Base-by-base conservation (phyloP, 2,329 filamentous ascomycete species). In the Cercospora sp. region DNA sequence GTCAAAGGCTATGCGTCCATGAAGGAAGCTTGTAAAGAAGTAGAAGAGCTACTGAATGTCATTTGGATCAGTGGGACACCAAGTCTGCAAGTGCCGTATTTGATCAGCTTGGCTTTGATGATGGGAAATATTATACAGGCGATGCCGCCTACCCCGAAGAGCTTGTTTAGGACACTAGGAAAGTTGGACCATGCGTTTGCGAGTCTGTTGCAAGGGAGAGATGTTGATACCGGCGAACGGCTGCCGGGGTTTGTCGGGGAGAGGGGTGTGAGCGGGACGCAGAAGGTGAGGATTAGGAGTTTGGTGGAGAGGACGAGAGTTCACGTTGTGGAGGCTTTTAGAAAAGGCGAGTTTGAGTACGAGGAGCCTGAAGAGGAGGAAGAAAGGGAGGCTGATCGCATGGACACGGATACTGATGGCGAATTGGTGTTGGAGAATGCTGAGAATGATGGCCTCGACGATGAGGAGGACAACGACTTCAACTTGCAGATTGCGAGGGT, bases 51-150 rank as follows among this genome's bases (percentile, higher is more conserved):
- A 12, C 81, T 96, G 16, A 90, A 96, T 78, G 86, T 96, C 7
- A 80, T 97, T 5, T 98, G 94, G 94, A 86, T 92, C 23, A 92
- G 90, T 31, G 92, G 91, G 9, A 97, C 94, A 23, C 93, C 93
- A 93, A 83, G 77, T 63, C 82, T 97, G 8, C 93, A 97, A 80
- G 87, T 94, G 12, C 92, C 93, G 2, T 94, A 94, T 76, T 83
- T 97, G 2, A 87, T 97, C 42, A 91, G 89, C 65, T 82, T 97
- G 59, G 92, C 92, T 1, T 86, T 90, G 62, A 85, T 93, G 67
- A 83, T 93, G 42, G 89, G 87, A 66, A 87, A 88, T 18, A 93
- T 91, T 77, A 84, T 96, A 3, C 83, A 88, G 3, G 87, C 89
- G 8, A 96, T 96, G 77, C 85, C 88, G 0, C 87, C 91, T 2